These are phyloP conservation scores for Rhodotorula paludigena DNA, from an alignment of 768 basidiomycete genomes.

Conservation along the genomic window DNA sequence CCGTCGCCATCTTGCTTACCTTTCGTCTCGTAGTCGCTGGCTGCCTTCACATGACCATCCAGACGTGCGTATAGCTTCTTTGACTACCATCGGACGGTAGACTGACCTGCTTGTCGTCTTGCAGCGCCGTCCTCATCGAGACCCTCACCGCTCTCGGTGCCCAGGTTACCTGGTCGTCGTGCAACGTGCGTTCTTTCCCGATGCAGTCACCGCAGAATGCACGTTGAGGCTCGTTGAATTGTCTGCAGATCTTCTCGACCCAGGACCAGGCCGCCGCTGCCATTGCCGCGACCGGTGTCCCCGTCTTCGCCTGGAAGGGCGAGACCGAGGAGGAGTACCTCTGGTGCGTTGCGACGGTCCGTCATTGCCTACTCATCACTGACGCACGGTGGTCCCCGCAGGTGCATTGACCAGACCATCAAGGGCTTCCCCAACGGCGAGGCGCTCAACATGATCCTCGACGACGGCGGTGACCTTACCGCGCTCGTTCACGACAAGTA, in stretches of 20 bases:
- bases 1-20: neutral
- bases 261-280: conserved; percentile 99
- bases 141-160: conserved; percentile 92
- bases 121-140: conserved; percentile 66
- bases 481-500: conserved; percentile 91
- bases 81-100: rapidly evolving
- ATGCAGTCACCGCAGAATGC: too few species aligned
- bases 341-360: conserved; percentile 63
- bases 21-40: conserved; percentile 59
- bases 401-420: conserved; percentile 75
- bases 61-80: conserved; percentile 45
- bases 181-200: conserved; percentile 24
- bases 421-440: conserved; percentile 77
- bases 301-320: conserved; percentile 99
- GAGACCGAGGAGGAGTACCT: conserved; percentile 97
- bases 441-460: conserved; percentile 95
- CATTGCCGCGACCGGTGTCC: conserved; percentile 86
- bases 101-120: neutral
- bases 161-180: conserved; percentile 86
- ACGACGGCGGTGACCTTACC: conserved; percentile 97
- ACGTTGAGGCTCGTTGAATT: too few species aligned
- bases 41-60: conserved; percentile 86
- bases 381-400: neutral
- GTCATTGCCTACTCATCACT: neutral
- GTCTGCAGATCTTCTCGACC: conserved; percentile 89